A percentile compares a stretch with the other conserved stretches of the same genome.
Evolutionary conservation across 805 yeast species (phyloP).

Genomic region (Kodamaea laetipori): DNA sequence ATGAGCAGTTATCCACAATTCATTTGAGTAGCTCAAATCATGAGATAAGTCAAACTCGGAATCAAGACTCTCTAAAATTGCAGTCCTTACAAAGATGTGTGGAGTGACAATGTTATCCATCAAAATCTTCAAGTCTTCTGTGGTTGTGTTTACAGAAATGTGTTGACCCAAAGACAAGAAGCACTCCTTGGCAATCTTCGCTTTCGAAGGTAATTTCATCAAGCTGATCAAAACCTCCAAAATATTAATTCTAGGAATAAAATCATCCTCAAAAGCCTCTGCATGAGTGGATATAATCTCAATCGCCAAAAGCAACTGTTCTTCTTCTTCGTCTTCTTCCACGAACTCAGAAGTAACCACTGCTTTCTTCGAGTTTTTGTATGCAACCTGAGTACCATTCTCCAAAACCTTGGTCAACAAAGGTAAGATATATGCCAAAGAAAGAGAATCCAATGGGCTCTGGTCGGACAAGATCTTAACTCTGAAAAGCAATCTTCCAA

Average conservation of each 20-base stretch:
- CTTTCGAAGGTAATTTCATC: conserved; percentile 72
- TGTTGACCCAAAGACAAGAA: conserved; percentile 75
- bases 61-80: conserved; percentile 82
- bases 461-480: conserved; percentile 75
- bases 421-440: conserved; percentile 77
- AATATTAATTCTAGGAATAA: conserved; percentile 70
- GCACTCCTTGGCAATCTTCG: conserved; percentile 82
- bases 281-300: conserved; percentile 73
- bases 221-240: conserved; percentile 63
- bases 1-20: conserved; percentile 76
- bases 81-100: conserved; percentile 69
- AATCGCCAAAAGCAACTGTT: conserved; percentile 73
- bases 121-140: conserved; percentile 59
- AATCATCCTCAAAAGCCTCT: conserved; percentile 63
- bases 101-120: conserved; percentile 59
- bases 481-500: conserved; percentile 72
- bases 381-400: conserved; percentile 59
- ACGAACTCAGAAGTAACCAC: conserved; percentile 64
- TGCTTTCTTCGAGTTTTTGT: conserved; percentile 53
- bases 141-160: conserved; percentile 61
- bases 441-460: conserved; percentile 63
- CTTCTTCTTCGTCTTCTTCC: conserved; percentile 88
- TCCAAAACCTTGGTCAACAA: conserved; percentile 67
- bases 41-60: conserved; percentile 70
- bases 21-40: conserved; percentile 54